Evolutionary conservation across 2,329 filamentous ascomycete species (phyloP), one percentile per base, ranked within the genome.

Genomic region (Cordyceps cateniannulata): DNA sequence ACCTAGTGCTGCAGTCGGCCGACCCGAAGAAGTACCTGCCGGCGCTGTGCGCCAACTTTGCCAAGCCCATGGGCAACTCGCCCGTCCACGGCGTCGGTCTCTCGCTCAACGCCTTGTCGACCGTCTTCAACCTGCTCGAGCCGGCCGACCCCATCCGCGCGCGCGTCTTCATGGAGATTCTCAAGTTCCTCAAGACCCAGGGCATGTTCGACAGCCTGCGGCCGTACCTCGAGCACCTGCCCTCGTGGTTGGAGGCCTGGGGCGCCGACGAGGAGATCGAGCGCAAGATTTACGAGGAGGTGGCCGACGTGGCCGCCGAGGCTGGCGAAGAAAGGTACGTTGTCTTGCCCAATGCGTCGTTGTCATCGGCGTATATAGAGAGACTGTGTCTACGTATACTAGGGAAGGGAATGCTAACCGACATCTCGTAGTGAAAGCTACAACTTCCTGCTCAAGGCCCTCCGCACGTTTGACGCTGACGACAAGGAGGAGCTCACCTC

Each of bases 121-220:
- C 93, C 69, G 86, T 99, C 71, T 99, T 98, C 87, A 99, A 99
- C 83, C 88, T 96, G 66, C 84, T 98, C 67, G 79, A 87, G 67
- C 79, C 87, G 63, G 81, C 87, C 70, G 88, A 92, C 72, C 87
- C 91, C 60, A 84, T 90, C 71, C 88, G 95, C 63, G 96, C 89
- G 77, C 89, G 96, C 72, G 91, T 99, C 63, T 90, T 99, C 71
- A 83, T 95, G 74, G 86, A 92, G 70, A 92, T 97, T 68, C 78
- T 98, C 65, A 88, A 88, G 68, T 90, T 97, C 69, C 85, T 97
- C 74, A 88, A 88, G 73, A 76, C 80, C 62, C 83, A 88, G 69
- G 81, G 84, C 70, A 85, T 91, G 75, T 99, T 91, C 71, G 93
- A 97, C 66, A 87, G 86, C 65, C 79, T 99, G 68, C 88, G 89